Evolutionary conservation across 345 rosid genomes (phyloP).

Genomic region (Psidium friedrichsthalianum): DNA sequence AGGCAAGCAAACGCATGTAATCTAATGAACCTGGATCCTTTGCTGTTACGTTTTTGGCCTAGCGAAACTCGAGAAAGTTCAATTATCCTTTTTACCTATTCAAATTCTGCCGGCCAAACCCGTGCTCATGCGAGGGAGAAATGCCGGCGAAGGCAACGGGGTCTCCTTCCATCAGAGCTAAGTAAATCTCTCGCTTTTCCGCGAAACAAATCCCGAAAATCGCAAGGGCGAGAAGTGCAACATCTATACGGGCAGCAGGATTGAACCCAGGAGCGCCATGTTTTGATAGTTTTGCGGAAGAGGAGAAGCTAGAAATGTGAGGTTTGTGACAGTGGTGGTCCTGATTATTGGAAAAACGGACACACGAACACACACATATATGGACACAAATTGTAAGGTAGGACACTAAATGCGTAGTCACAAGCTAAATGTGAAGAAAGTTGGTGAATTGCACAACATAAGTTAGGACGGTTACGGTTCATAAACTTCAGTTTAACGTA

Average conservation of each 20-base stretch:
- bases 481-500: not conserved
- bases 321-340: not conserved
- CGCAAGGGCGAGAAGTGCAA: slow-evolving; percentile 12
- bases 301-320: not conserved
- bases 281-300: not conserved
- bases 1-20: not conserved
- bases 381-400: not conserved
- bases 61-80: not conserved
- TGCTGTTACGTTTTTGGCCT: not conserved
- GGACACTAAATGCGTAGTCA: not conserved
- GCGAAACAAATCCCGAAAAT: slow-evolving; percentile 15
- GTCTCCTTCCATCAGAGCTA: slow-evolving; percentile 59
- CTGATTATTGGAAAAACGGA: not conserved
- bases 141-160: slow-evolving; percentile 33
- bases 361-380: not conserved
- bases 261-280: not conserved
- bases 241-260: not conserved
- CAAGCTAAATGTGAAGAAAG: not conserved
- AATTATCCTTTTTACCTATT: slow-evolving; percentile 23
- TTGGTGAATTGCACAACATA: not conserved
- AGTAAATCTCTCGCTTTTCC: slow-evolving; percentile 29
- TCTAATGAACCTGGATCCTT: not conserved
- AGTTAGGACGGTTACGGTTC: not conserved
- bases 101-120: not conserved
- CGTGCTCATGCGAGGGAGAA: not conserved